Evolutionary conservation across 805 yeast species (phyloP).

Genomic region (Ogataea nitratoaversa): DNA sequence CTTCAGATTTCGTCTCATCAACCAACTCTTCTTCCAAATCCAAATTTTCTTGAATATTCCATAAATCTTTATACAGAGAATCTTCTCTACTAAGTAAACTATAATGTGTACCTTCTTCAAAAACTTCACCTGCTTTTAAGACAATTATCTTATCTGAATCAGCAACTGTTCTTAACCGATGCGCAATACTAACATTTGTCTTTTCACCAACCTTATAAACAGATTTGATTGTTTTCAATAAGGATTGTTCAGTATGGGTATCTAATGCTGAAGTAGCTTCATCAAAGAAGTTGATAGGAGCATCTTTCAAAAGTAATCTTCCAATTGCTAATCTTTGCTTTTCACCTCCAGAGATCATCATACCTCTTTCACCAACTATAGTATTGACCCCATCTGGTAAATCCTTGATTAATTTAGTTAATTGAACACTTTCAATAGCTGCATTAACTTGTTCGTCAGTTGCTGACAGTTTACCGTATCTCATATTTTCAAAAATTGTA

Average conservation of each 20-base stretch:
- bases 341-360: constrained; percentile 99
- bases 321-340: constrained; percentile 94
- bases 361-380: constrained; percentile 93
- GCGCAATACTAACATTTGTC: constrained; percentile 91
- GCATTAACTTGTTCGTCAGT: constrained; percentile 62
- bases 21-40: constrained; percentile 43
- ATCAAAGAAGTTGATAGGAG: constrained; percentile 91
- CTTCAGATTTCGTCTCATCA: constrained; percentile 31
- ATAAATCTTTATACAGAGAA: constrained; percentile 73
- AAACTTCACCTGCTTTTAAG: constrained; percentile 69
- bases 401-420: constrained; percentile 56
- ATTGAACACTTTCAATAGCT: constrained; percentile 67
- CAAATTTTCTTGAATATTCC: constrained; percentile 88
- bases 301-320: constrained; percentile 75
- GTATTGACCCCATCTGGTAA: constrained; percentile 84
- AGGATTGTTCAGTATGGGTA: constrained; percentile 89
- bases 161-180: constrained; percentile 86
- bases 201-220: constrained; percentile 53
- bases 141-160: constrained; percentile 94
- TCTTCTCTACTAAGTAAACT: constrained; percentile 47
- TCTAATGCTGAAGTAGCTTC: constrained; percentile 97
- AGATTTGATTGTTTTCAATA: constrained; percentile 66
- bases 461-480: constrained; percentile 78
- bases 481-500: constrained; percentile 77
- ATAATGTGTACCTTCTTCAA: constrained; percentile 83